Evolutionary conservation across 306 rosid genomes (phyloP).

Genomic region (Rosa rugosa): DNA sequence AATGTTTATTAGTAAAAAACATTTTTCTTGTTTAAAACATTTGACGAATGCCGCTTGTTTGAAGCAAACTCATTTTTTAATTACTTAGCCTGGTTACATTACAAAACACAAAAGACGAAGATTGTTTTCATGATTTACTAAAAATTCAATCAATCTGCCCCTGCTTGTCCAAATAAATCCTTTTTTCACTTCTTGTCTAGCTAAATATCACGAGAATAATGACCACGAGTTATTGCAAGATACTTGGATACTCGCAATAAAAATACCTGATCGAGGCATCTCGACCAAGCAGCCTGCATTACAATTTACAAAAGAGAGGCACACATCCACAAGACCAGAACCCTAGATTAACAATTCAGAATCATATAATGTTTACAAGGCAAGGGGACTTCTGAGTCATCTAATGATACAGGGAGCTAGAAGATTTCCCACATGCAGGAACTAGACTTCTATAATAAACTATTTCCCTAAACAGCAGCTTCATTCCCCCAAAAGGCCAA

Average conservation of each 20-base stretch:
- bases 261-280: background rate
- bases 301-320: background rate
- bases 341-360: constrained; percentile 4
- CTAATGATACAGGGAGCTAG: background rate
- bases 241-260: background rate
- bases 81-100: background rate
- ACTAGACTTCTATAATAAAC: background rate
- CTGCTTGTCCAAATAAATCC: background rate
- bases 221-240: background rate
- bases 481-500: constrained; percentile 3
- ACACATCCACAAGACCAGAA: background rate
- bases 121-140: background rate
- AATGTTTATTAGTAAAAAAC: no score
- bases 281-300: background rate
- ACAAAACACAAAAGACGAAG: background rate
- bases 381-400: constrained; percentile 22
- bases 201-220: background rate
- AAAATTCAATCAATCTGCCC: background rate
- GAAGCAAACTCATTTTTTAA: background rate
- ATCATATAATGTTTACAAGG: constrained; percentile 34
- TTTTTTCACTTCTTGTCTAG: background rate
- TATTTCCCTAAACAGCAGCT: constrained; percentile 11
- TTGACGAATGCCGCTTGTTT: no score
- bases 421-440: background rate
- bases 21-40: no score